Percentiles rank a stretch among this genome's conserved stretches.
These are phyloP conservation scores for Starmerella davenportii DNA, from an alignment of 805 yeast species.

Conservation along the genomic window DNA sequence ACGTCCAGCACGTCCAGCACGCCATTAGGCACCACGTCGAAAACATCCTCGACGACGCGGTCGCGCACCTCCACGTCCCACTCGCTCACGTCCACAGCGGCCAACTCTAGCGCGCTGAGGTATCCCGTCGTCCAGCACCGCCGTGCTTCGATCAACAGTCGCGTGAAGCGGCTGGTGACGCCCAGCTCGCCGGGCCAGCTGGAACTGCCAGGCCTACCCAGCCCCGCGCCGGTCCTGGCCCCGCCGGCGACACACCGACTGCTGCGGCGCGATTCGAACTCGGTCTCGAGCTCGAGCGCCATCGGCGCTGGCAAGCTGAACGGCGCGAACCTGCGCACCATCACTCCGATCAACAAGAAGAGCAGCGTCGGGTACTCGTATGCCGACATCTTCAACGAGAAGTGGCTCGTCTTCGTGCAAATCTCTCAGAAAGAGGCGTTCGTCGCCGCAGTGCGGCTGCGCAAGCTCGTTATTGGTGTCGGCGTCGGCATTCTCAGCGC, in stretches of 20 bases:
- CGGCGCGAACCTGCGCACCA: constrained; percentile 9
- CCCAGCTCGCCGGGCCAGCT: neutral
- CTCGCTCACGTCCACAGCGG: neutral
- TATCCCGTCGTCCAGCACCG: no score
- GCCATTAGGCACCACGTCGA: neutral
- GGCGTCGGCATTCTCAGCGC: constrained; percentile 16
- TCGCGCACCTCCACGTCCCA: neutral
- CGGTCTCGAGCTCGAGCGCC: neutral
- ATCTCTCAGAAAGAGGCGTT: constrained; percentile 10
- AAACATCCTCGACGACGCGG: neutral
- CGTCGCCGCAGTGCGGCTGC: constrained; percentile 7
- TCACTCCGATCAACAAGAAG: constrained; percentile 3
- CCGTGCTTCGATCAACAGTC: no score
- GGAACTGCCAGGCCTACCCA: neutral
- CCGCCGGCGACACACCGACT: neutral
- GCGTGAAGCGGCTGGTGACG: no score
- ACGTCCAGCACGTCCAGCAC: neutral
- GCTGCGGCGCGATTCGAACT: neutral
- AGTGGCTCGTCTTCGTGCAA: constrained; percentile 15
- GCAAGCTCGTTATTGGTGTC: constrained; percentile 15
- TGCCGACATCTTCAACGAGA: constrained; percentile 8
- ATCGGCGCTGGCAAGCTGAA: constrained; percentile 1
- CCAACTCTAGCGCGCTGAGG: neutral
- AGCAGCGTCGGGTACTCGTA: constrained; percentile 16
- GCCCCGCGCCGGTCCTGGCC: neutral